Conservation (phyloP, 225 moss, liverwort and hornwort species). For the Lunularia cruciata region DNA sequence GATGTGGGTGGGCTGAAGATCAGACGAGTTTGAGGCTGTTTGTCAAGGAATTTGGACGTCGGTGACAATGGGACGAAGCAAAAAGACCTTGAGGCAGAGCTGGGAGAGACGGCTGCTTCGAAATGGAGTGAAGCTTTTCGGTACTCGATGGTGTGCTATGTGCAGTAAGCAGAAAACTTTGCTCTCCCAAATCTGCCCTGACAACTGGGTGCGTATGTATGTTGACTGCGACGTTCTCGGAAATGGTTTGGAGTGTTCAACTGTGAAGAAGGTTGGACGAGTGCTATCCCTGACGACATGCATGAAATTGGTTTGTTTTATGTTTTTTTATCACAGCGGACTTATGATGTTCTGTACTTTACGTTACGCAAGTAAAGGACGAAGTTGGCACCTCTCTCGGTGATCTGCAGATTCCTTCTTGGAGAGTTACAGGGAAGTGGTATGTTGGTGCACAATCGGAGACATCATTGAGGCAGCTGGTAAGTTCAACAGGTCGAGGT, state of each 20-base stretch:
- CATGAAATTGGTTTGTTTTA: no score
- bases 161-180: constrained; percentile 16
- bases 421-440: constrained; percentile 25
- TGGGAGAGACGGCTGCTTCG: constrained; percentile 7
- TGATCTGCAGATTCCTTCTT: constrained; percentile 16
- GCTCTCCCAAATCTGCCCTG: neutral
- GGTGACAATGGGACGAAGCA: constrained; percentile 2
- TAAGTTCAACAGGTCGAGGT: neutral
- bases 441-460: constrained; percentile 18
- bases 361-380: no score
- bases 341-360: no score
- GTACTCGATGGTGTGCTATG: constrained; percentile 24
- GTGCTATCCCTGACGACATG: no score
- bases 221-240: constrained; percentile 15
- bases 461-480: constrained; percentile 8
- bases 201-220: constrained; percentile 10
- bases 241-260: constrained; percentile 13
- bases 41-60: neutral
- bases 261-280: constrained; percentile 20
- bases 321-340: no score
- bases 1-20: no score
- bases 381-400: no score
- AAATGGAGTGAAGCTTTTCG: constrained; percentile 21
- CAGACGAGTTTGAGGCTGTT: no score
- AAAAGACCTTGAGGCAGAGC: neutral